Evolutionary conservation across 2,329 filamentous ascomycete species (phyloP), one percentile per base, ranked within the genome.

Genomic region (Colletotrichum eremochloae): DNA sequence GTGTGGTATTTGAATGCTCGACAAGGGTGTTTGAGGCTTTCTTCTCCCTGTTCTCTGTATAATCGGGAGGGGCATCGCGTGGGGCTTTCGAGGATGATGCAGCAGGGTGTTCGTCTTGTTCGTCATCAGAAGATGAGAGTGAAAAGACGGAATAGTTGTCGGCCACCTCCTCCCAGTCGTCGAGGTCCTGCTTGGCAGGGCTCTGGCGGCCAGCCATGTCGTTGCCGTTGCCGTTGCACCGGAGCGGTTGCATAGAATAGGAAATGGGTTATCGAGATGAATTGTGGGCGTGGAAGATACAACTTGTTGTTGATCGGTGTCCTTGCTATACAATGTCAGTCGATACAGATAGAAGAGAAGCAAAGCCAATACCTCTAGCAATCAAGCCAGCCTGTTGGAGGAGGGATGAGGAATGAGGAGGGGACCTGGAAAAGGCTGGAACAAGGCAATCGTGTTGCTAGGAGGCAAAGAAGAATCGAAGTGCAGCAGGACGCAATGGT

Each of bases 131-230:
- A 3, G 63, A 57, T 5, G 76, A 67, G 7, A 80, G 72, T 1
- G 78, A 80, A 12, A 76, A 66, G 60, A 79, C 67, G 15, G 78
- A 79, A 52, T 75, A 76, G 50, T 58, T 68, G 38, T 78, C 77
- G 42, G 66, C 64, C 5, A 80, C 66, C 20, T 78, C 75, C 63
- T 80, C 74, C 78, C 78, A 80, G 38, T 76, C 78, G 2, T 74
- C 58, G n/a, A 78, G 74, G 24, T 6, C 42, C 18, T 36, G 38
- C 20, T 42, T 64, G 15, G 50, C 24, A 15, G 24, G 52, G 36
- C 38, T 63, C 36, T 67, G 42, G 24, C 31, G 11, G 14, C 18
- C 24, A 15, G 56, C 62, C 67, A 71, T 67, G 24, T 40, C 40
- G n/a, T 42, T 15, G 33, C 2, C 18, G 20, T 42, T 15, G 24